These are phyloP conservation scores for Gossypium ekmanianum DNA, from an alignment of 345 rosid species.

Conservation along the genomic window DNA sequence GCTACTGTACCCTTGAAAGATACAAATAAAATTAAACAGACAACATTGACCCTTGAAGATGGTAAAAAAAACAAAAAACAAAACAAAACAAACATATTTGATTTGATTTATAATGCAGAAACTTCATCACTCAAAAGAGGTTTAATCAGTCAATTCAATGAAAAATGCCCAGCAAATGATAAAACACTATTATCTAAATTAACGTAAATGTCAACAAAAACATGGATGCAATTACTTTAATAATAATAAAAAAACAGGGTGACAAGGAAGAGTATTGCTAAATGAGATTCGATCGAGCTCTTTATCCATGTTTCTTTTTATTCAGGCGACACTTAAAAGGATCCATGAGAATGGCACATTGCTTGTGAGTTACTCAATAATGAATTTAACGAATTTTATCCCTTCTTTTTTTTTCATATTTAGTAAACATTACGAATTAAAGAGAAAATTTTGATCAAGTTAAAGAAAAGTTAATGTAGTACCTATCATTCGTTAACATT, in stretches of 20 bases:
- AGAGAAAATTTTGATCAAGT: background rate
- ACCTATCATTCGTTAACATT: background rate
- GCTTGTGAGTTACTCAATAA: background rate
- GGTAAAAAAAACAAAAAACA: too few species aligned
- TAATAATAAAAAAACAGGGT: background rate
- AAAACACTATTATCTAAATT: background rate
- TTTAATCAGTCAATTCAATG: background rate
- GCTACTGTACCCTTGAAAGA: background rate
- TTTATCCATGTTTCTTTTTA: background rate
- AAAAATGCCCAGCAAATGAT: background rate
- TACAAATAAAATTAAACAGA: background rate
- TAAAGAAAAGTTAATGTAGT: background rate
- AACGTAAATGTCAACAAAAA: background rate
- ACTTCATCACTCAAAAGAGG: background rate
- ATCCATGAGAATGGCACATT: background rate
- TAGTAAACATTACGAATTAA: background rate
- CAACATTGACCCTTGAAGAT: too few species aligned
- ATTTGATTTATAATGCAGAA: too few species aligned
- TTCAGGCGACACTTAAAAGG: background rate
- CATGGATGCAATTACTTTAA: background rate
- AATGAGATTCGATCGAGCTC: background rate
- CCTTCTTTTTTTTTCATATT: background rate
- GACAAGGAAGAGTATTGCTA: constrained; percentile 21
- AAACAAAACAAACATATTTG: too few species aligned
- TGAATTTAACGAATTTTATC: background rate